Conservation (phyloP, 495 filamentous ascomycete species). For the Xylaria grammica region DNA sequence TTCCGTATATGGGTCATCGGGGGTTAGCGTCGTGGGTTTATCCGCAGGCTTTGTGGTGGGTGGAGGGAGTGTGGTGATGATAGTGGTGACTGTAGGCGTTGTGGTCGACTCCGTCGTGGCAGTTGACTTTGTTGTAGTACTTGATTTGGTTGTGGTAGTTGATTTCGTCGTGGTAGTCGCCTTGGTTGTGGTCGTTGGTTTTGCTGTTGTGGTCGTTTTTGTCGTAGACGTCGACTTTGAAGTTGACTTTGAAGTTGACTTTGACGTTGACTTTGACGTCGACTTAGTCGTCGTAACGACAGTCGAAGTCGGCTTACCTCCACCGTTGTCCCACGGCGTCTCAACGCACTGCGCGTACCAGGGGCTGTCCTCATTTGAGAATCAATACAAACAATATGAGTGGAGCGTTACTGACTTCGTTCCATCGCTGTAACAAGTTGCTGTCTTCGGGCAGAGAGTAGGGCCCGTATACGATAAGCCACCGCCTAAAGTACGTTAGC, state of each 20-base stretch:
- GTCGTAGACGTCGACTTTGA: background rate
- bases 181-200: background rate
- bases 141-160: too few relatives aligned
- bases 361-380: background rate
- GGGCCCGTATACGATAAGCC: conserved; percentile 15
- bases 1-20: conserved; percentile 11
- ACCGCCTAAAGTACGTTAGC: background rate
- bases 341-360: conserved; percentile 14
- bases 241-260: background rate
- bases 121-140: too few relatives aligned
- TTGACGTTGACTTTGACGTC: background rate
- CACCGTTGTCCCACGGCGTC: conserved; percentile 16
- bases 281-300: conserved; percentile 5
- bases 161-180: background rate
- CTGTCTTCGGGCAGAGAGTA: conserved; percentile 3
- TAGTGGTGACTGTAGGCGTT: background rate
- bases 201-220: background rate
- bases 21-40: background rate
- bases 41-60: background rate
- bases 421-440: conserved; percentile 8
- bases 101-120: background rate
- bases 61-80: conserved; percentile 10
- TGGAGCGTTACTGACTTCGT: conserved; percentile 10
- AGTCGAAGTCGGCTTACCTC: conserved; percentile 5
- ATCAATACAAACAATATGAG: background rate